Conservation (phyloP, 1,284 basidiomycete genomes). For the Papiliotrema fonsecae region DNA sequence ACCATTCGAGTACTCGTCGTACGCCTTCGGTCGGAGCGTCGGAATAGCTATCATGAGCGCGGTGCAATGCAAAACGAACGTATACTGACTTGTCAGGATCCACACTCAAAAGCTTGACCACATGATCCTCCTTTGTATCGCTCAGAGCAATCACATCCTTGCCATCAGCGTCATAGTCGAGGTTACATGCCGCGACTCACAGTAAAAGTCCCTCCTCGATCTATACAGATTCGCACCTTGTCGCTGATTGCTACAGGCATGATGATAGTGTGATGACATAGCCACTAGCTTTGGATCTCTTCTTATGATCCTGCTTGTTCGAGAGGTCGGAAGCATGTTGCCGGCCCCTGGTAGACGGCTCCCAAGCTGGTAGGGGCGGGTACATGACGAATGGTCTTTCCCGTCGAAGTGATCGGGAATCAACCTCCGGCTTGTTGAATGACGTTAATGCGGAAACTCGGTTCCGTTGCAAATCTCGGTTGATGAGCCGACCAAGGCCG, state of each 20-base stretch:
- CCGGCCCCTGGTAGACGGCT: too few relatives aligned
- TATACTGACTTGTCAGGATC: conserved; percentile 9
- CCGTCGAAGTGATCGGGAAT: too few relatives aligned
- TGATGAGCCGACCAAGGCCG: too few relatives aligned
- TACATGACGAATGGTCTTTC: too few relatives aligned
- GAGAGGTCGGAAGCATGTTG: too few relatives aligned
- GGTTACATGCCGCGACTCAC: neutral
- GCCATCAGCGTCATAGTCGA: neutral
- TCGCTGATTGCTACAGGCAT: conserved; percentile 2
- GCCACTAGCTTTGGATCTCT: too few relatives aligned
- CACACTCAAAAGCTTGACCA: conserved; percentile 13
- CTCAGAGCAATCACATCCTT: conserved; percentile 11
- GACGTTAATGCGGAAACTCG: too few relatives aligned
- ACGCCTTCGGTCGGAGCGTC: conserved; percentile 50
- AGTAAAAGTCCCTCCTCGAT: conserved; percentile 15
- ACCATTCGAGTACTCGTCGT: conserved; percentile 46
- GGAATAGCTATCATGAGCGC: conserved; percentile 33
- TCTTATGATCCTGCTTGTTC: too few relatives aligned
- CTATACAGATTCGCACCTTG: conserved; percentile 12
- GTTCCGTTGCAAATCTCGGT: too few relatives aligned
- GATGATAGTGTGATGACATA: too few relatives aligned
- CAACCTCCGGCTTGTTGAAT: too few relatives aligned
- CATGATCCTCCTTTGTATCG: conserved; percentile 10
- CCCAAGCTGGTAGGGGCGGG: too few relatives aligned
- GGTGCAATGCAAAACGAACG: neutral